Percentiles rank a stretch among this genome's conserved stretches.
These are phyloP conservation scores for Hanseniaspora pseudoguilliermondii DNA, from an alignment of 805 yeast species.

Conservation along the genomic window DNA sequence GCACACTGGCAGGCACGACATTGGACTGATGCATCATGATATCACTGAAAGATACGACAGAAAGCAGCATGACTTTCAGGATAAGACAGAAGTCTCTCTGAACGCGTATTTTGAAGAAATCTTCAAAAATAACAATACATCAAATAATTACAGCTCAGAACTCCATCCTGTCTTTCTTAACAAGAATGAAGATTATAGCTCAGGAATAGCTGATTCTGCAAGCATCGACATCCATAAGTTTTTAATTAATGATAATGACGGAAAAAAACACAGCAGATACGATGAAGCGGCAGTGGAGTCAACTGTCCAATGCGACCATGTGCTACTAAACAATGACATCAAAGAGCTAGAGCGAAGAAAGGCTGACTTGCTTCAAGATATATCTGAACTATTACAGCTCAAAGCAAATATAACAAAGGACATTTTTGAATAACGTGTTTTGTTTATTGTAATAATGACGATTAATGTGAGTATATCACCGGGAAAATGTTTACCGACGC, in stretches of 20 bases:
- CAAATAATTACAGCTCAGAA: background rate
- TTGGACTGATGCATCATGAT: background rate
- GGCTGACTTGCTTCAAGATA: background rate
- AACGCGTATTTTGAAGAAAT: background rate
- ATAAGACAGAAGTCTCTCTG: background rate
- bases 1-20: background rate
- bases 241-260: background rate
- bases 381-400: background rate
- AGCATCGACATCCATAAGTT: background rate
- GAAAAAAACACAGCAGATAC: background rate
- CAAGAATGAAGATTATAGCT: background rate
- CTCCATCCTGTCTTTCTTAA: background rate
- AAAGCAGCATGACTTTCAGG: background rate
- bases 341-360: conserved; percentile 5
- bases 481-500: background rate
- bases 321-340: background rate
- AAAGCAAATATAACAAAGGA: background rate
- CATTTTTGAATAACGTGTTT: background rate
- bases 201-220: background rate
- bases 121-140: background rate
- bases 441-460: background rate
- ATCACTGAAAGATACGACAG: background rate
- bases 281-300: background rate
- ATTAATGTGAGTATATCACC: background rate
- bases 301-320: background rate